Evolutionary conservation across 352 stramenopile genomes (phyloP).

Genomic region (Blastocystis sp.): DNA sequence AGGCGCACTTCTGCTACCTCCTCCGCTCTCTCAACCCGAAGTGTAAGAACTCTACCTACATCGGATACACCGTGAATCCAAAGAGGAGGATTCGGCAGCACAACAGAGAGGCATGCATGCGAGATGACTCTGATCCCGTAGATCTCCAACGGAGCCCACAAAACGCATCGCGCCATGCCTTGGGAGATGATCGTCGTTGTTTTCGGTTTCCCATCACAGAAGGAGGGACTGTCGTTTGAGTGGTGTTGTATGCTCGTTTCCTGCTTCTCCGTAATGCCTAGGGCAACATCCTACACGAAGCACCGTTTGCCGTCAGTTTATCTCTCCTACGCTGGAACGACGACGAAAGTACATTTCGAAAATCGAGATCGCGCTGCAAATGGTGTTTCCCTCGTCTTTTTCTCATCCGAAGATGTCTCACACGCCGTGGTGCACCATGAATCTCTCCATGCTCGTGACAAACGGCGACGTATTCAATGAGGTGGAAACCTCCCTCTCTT

Average conservation of each 20-base stretch:
- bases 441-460: slow-evolving; percentile 40
- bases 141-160: slow-evolving; percentile 52
- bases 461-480: slow-evolving; percentile 23
- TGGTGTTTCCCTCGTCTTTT: not conserved
- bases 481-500: not conserved
- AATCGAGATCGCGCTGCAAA: slow-evolving; percentile 47
- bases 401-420: not conserved
- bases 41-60: slow-evolving; percentile 31
- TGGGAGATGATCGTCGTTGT: slow-evolving; percentile 65
- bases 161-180: slow-evolving; percentile 46
- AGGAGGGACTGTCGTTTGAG: slow-evolving; percentile 52
- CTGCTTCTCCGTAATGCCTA: not conserved
- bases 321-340: not conserved
- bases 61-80: slow-evolving; percentile 67
- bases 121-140: not conserved
- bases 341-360: slow-evolving; percentile 35
- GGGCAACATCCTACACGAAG: slow-evolving; percentile 55
- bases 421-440: slow-evolving; percentile 45
- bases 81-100: slow-evolving; percentile 63
- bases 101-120: slow-evolving; percentile 28
- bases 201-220: slow-evolving; percentile 16
- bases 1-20: slow-evolving; percentile 44
- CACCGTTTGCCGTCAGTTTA: slow-evolving; percentile 14
- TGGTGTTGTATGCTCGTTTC: slow-evolving; percentile 10
- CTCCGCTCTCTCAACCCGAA: slow-evolving; percentile 46